Percentiles rank a stretch among this genome's conserved stretches.
Evolutionary conservation across 169 alveolate species (phyloP).

Genomic region (Plasmodium yoelii): DNA sequence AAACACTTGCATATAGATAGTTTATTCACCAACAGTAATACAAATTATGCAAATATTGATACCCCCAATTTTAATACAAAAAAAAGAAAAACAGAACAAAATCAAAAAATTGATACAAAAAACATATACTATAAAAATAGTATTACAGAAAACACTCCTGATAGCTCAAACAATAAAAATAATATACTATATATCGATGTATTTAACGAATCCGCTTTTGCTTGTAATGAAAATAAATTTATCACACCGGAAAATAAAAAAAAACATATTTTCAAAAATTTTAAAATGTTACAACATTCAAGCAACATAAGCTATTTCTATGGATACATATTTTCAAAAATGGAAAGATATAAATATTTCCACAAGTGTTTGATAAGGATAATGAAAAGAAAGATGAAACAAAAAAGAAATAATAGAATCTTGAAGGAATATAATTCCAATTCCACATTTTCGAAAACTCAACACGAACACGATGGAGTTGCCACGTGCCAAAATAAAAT

Average conservation of each 20-base stretch:
- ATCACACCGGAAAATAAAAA: constrained; percentile 19
- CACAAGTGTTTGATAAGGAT: constrained; percentile 70
- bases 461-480: neutral
- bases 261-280: constrained; percentile 29
- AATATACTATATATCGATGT: constrained; percentile 64
- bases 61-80: no score
- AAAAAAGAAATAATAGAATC: neutral
- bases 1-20: no score
- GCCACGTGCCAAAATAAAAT: neutral
- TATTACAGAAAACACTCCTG: neutral
- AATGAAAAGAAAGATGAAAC: constrained; percentile 29
- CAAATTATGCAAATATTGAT: no score
- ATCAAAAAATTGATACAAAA: constrained; percentile 1
- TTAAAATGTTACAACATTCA: constrained; percentile 49
- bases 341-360: constrained; percentile 71
- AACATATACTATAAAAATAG: neutral
- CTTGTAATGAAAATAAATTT: constrained; percentile 28
- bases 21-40: no score
- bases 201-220: constrained; percentile 65
- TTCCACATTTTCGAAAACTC: neutral
- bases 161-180: neutral
- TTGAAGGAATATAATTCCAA: neutral
- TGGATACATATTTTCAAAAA: constrained; percentile 64
- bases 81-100: constrained; percentile 1
- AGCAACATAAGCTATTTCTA: constrained; percentile 44